Conservation (phyloP, 768 basidiomycete species). For the Strobilomyces echinocephalus region DNA sequence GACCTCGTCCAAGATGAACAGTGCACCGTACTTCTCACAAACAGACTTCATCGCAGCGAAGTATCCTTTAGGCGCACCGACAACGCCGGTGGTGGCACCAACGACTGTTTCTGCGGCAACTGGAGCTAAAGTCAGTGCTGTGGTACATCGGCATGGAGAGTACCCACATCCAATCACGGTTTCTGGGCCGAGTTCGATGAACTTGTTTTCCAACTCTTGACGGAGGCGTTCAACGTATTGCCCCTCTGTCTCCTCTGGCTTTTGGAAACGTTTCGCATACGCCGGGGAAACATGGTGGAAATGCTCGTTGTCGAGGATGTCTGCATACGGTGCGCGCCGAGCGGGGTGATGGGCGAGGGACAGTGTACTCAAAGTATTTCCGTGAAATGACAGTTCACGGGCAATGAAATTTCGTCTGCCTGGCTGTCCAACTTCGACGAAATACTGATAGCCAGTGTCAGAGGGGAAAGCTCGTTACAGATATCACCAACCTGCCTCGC, state of each 20-base stretch:
- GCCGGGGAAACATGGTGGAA: slow-evolving; percentile 90
- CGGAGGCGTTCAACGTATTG: slow-evolving; percentile 74
- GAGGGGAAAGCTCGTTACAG: neutral
- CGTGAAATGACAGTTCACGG: slow-evolving; percentile 76
- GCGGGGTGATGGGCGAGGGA: slow-evolving; percentile 62
- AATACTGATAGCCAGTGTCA: slow-evolving; percentile 48
- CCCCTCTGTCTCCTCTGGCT: slow-evolving; percentile 63
- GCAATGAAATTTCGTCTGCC: slow-evolving; percentile 77
- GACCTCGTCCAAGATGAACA: slow-evolving; percentile 88
- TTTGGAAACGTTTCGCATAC: slow-evolving; percentile 76
- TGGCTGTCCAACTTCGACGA: slow-evolving; percentile 61
- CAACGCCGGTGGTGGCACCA: slow-evolving; percentile 76
- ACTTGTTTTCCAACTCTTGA: slow-evolving; percentile 82
- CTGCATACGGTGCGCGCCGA: slow-evolving; percentile 65
- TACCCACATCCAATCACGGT: slow-evolving; percentile 77
- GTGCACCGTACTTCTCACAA: slow-evolving; percentile 62
- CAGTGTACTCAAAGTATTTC: slow-evolving; percentile 72
- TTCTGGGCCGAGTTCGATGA: slow-evolving; percentile 73
- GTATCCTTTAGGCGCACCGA: slow-evolving; percentile 78
- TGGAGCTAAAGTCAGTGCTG: slow-evolving; percentile 24
- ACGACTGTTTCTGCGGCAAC: slow-evolving; percentile 85
- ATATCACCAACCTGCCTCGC: slow-evolving; percentile 57
- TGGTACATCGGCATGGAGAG: neutral
- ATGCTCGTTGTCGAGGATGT: slow-evolving; percentile 55
- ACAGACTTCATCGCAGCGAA: slow-evolving; percentile 82